A percentile compares a stretch with the other conserved stretches of the same genome.
Evolutionary conservation across 1,284 basidiomycete genomes (phyloP).

Genomic region (Bjerkandera adusta): DNA sequence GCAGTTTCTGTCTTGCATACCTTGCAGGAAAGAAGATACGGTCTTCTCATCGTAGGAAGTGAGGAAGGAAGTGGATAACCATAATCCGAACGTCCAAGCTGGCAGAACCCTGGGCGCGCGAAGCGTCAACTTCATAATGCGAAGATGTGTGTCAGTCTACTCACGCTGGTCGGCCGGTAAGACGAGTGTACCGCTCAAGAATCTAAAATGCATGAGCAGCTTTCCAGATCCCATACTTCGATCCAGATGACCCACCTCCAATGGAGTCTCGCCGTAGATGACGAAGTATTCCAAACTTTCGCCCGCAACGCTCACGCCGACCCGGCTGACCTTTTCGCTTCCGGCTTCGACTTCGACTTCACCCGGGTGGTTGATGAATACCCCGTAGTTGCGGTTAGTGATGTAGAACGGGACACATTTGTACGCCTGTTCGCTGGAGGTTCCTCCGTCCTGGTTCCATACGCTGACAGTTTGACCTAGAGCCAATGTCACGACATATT

Average conservation of each 20-base stretch:
- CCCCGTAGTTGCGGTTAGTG: slow-evolving; percentile 67
- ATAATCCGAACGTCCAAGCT: slow-evolving; percentile 73
- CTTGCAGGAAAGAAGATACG: slow-evolving; percentile 66
- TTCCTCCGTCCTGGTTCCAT: slow-evolving; percentile 75
- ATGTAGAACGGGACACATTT: slow-evolving; percentile 76
- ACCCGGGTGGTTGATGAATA: slow-evolving; percentile 77
- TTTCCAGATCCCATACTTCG: background rate
- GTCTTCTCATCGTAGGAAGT: slow-evolving; percentile 68
- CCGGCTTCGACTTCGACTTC: slow-evolving; percentile 76
- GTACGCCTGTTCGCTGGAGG: slow-evolving; percentile 71
- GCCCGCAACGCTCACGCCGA: slow-evolving; percentile 66
- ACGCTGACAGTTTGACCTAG: slow-evolving; percentile 59
- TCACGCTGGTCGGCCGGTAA: slow-evolving; percentile 64
- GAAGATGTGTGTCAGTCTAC: too few species aligned
- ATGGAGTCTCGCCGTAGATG: slow-evolving; percentile 62
- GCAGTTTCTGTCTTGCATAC: slow-evolving; percentile 67
- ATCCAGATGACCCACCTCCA: slow-evolving; percentile 43
- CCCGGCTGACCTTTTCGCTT: slow-evolving; percentile 70
- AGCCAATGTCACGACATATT: background rate
- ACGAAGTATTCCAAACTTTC: slow-evolving; percentile 66
- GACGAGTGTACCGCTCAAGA: slow-evolving; percentile 58
- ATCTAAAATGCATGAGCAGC: slow-evolving; percentile 36
- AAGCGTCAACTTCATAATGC: too few species aligned
- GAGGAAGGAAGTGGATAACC: slow-evolving; percentile 76
- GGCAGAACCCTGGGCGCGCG: slow-evolving; percentile 51